Percentiles rank a stretch among this genome's conserved stretches.
phyloP scores from a whole-genome alignment of 306 rosid species.

The Lathyrus tuberosus region DNA sequence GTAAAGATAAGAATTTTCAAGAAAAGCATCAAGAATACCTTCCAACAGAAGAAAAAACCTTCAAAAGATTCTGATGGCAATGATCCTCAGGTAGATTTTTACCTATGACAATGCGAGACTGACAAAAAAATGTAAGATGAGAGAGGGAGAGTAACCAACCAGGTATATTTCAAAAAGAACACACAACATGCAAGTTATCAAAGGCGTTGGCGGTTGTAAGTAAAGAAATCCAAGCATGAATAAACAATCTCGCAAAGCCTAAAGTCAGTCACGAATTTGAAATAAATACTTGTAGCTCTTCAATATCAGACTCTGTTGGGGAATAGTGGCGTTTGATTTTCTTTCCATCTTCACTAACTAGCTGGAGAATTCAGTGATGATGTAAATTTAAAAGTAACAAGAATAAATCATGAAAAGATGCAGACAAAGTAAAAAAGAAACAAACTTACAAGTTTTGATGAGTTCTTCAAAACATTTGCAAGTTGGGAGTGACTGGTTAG shows the following conservation, averaged over 20 bases:
- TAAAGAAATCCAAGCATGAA: too few relatives aligned
- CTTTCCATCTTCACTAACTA: conserved; percentile 93
- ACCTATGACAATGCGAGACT: conserved; percentile 93
- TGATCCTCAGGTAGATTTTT: conserved; percentile 99
- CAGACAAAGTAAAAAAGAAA: conserved; percentile 5
- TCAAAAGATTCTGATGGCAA: conserved; percentile 98
- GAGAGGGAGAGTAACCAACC: conserved; percentile 28
- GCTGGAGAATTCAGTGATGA: conserved; percentile 54
- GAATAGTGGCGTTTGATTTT: conserved; percentile 79
- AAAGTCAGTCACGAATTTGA: conserved; percentile 18
- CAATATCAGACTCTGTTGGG: conserved; percentile 76
- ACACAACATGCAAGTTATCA: not conserved
- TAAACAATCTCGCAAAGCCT: too few relatives aligned
- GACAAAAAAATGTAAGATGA: conserved; percentile 31
- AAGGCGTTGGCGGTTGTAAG: not conserved
- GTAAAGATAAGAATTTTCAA: conserved; percentile 1
- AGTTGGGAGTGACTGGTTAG: conserved; percentile 74
- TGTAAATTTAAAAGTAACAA: conserved; percentile 25
- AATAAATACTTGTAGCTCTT: conserved; percentile 80
- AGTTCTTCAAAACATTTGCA: conserved; percentile 81
- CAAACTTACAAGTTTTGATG: conserved; percentile 84
- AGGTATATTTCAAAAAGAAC: conserved; percentile 28
- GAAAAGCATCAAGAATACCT: too few relatives aligned
- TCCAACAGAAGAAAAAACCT: conserved; percentile 88
- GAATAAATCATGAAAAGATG: conserved; percentile 25